These are phyloP conservation scores for Dactylellina parvicollis DNA, from an alignment of 2,329 filamentous ascomycete genomes.

Conservation along the genomic window DNA sequence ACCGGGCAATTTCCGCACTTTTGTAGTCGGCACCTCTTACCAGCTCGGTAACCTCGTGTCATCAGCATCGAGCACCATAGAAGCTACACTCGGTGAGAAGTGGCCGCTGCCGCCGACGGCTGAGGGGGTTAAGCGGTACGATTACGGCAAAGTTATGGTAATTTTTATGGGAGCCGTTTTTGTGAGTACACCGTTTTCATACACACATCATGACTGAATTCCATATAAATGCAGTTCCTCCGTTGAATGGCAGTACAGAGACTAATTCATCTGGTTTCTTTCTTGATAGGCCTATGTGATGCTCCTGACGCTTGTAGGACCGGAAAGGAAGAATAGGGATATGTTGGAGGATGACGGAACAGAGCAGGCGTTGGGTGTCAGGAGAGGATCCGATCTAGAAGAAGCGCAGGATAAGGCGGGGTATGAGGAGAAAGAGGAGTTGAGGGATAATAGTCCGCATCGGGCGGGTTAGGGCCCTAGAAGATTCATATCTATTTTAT, in stretches of 20 bases:
- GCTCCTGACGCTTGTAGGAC: constrained; percentile 71
- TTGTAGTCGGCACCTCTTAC: constrained; percentile 76
- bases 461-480: background rate
- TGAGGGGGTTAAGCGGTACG: constrained; percentile 67
- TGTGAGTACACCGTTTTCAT: constrained; percentile 56
- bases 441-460: constrained; percentile 7
- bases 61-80: constrained; percentile 65
- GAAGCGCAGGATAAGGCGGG: constrained; percentile 21
- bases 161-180: constrained; percentile 92
- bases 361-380: constrained; percentile 10
- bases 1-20: constrained; percentile 75
- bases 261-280: background rate
- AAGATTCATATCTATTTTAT: background rate
- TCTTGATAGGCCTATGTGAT: constrained; percentile 65
- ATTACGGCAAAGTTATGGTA: constrained; percentile 85
- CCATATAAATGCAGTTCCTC: too few species aligned
- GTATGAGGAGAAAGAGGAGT: constrained; percentile 37
- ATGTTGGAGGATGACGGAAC: constrained; percentile 43
- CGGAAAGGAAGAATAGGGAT: constrained; percentile 61
- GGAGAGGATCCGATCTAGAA: constrained; percentile 25
- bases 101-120: constrained; percentile 74
- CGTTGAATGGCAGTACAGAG: too few species aligned
- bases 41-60: constrained; percentile 79
- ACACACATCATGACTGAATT: too few species aligned
- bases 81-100: constrained; percentile 76